Base-by-base conservation (phyloP, 208 protist species). In the Angomonas deanei region DNA sequence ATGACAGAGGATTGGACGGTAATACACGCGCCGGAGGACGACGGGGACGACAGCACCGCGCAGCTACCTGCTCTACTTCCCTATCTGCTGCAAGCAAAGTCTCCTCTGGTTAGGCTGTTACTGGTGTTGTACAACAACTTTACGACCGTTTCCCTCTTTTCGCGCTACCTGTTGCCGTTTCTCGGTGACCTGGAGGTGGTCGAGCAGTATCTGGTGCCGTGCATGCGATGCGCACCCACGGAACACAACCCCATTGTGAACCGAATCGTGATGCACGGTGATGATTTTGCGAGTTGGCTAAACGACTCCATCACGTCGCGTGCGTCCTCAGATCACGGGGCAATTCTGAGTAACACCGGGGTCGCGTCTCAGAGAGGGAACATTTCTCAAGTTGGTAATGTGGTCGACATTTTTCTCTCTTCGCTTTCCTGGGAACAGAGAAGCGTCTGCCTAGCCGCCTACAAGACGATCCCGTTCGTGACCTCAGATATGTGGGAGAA, bases 1-100 rank as follows among this genome's bases (percentile, higher is more conserved):
- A 23, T 19, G 19, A 26, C 42, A n/a, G 42, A 50, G 42, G 42
- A 50, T n/a, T 50, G 42, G 42, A 5, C 42, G 17, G 50, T n/a
- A 6, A 5, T 3, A 11, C 11, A 56, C 5, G 26, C n/a, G 3
- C 23, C 5, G 23, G 19, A 10, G 3, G 27, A 10, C n/a, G 78
- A 70, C 2, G 78, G 64, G 5, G 66, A 6, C 0, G 54, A 70
- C 2, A 60, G 52, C 6, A 60, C 63, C 32, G 47, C 53, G 32
- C 76, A 82, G 48, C 64, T 90, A 11, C 80, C 80, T 1, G 67
- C 80, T 27, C 66, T 90, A 49, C 66, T 93, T n/a, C 86, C 86
- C 0, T 93, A 93, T 52, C 63, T 89, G 0, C 67, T 93, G 21
- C 62, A 67, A 21, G 75, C 42, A 13, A 64, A 63, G 5, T 67